Evolutionary conservation across 805 yeast genomes (phyloP), one percentile per base, ranked within the genome.

Genomic region (Candida namnaoensis): DNA sequence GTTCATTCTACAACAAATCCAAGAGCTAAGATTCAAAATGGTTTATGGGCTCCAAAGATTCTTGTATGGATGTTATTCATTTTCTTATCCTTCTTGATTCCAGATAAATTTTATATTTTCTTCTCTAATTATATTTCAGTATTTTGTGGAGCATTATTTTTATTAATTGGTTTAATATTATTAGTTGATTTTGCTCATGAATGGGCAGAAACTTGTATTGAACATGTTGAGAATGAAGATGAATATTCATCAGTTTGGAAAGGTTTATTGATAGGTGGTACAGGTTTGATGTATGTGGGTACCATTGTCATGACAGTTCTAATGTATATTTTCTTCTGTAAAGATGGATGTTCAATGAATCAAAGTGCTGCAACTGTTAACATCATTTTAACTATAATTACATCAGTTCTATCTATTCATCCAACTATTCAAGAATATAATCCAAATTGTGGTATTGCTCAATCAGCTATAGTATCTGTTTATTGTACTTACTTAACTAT

Each of bases 171-270:
- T 1, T 72, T 93, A 44, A 83, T 95, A 12, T 68, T 93, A 39
- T 67, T 93, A 38, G 97, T 93, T 30, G 99, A 93, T 61, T 93
- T 88, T 70, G 98, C 99, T 5, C 98, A 93, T 62, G 91, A 91
- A 51, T 93, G 97, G 96, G 97, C 98, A 0, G 99, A 93, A 54
- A 85, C 84, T 7, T 93, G 99, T 60, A 72, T 93, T 41, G 88
- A 82, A 49, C 85, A 88, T 52, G 87, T 93, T 35, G 98, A 93
- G 57, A 79, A 81, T 52, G 91, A 84, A 44, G 84, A 79, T 37
- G 78, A 76, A 42, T 51, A 62, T 40, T 62, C 69, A 43, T 45
- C 60, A 5, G 71, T 85, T 51, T 93, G 98, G 98, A 78, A 86
- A 52, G 69, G 76, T 36, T 63, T 91, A 9, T 68, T 93, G 36